Percentiles rank a stretch among this genome's conserved stretches.
phyloP scores from a whole-genome alignment of 192 early-diverging fungal genomes.

The Entomortierella lignicola region DNA sequence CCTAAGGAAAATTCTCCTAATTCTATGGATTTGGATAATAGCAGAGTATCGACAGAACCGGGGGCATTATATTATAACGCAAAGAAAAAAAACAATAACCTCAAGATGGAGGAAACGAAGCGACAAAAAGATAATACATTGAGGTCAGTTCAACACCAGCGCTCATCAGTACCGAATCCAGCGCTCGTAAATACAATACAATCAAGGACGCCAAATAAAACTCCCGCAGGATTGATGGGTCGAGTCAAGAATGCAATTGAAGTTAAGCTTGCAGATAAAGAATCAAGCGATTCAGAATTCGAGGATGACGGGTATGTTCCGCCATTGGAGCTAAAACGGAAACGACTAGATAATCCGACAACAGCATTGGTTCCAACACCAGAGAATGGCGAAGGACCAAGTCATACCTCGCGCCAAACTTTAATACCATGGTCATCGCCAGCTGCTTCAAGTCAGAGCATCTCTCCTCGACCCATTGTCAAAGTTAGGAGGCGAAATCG shows the following conservation, averaged over 20 bases:
- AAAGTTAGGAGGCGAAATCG: constrained; percentile 10
- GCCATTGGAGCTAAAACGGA: neutral
- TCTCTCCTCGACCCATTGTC: neutral
- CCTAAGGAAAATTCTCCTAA: no score
- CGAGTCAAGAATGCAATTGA: neutral
- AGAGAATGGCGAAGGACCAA: neutral
- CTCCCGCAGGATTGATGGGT: neutral
- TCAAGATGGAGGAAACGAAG: no score
- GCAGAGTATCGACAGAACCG: no score
- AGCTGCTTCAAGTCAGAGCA: neutral
- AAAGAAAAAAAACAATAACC: no score
- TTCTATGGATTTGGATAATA: no score
- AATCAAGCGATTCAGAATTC: constrained; percentile 19
- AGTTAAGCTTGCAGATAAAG: neutral
- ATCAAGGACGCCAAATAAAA: neutral
- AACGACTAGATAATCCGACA: neutral
- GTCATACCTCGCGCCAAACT: neutral
- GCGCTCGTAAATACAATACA: neutral
- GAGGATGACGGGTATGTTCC: constrained; percentile 20
- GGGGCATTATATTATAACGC: no score
- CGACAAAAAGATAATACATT: no score
- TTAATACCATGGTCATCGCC: neutral
- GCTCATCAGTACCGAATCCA: neutral
- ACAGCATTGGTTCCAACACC: neutral
- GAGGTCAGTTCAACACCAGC: no score